A percentile compares a stretch with the other conserved stretches of the same genome.
Evolutionary conservation across 2,329 filamentous ascomycete genomes (phyloP).

Genomic region (Fusarium veterinarium): DNA sequence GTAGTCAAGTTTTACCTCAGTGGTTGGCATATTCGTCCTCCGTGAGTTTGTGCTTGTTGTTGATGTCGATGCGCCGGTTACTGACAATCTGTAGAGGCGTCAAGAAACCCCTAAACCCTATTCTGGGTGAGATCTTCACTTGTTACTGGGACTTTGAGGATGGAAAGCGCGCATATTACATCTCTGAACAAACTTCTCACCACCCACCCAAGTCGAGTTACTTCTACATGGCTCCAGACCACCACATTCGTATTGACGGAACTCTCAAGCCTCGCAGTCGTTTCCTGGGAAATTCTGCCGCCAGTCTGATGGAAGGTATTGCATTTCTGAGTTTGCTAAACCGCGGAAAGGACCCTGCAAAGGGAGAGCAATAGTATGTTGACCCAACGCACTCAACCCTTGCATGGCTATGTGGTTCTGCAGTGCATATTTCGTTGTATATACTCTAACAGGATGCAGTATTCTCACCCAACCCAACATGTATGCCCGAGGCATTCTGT

Average conservation of each 20-base stretch:
- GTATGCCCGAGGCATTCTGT: slow-evolving; percentile 96
- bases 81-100: slow-evolving; percentile 74
- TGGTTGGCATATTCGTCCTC: slow-evolving; percentile 98
- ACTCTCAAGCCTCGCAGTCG: slow-evolving; percentile 94
- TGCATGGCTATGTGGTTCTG: not conserved
- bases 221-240: slow-evolving; percentile 96
- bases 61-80: slow-evolving; percentile 6
- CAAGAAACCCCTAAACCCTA: slow-evolving; percentile 97
- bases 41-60: slow-evolving; percentile 67
- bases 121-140: slow-evolving; percentile 93
- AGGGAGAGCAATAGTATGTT: slow-evolving; percentile 88
- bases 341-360: slow-evolving; percentile 71
- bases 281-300: slow-evolving; percentile 96
- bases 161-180: slow-evolving; percentile 90
- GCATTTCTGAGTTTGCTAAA: slow-evolving; percentile 88
- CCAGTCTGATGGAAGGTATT: slow-evolving; percentile 97
- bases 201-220: slow-evolving; percentile 99
- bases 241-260: slow-evolving; percentile 94
- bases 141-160: slow-evolving; percentile 95
- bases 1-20: slow-evolving; percentile 98
- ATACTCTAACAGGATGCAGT: slow-evolving; percentile 57
- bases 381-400: not conserved
- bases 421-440: not conserved
- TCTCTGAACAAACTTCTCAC: slow-evolving; percentile 97
- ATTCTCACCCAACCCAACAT: slow-evolving; percentile 98